A percentile compares a stretch with the other conserved stretches of the same genome.
Evolutionary conservation across 1,284 basidiomycete species (phyloP).

Genomic region (Cryptococcus deneoformans): DNA sequence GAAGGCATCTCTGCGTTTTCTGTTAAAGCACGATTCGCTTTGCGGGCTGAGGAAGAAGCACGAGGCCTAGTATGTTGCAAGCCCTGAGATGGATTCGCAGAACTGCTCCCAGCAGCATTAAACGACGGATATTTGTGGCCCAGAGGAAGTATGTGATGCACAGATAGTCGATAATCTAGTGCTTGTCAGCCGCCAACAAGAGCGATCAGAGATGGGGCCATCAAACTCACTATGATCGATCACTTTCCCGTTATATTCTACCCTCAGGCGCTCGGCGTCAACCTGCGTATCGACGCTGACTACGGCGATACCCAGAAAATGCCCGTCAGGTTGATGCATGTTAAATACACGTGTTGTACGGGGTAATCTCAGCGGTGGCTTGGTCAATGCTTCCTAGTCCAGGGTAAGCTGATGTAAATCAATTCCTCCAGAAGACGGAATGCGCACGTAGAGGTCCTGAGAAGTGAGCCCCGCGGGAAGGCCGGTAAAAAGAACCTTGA

Average conservation of each 20-base stretch:
- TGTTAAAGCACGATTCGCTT: neutral
- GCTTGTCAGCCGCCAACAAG: neutral
- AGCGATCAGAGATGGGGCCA: too few species aligned
- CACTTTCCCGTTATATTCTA: neutral
- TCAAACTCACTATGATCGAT: conserved; percentile 1
- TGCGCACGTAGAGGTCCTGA: neutral
- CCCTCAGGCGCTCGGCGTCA: neutral
- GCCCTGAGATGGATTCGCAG: neutral
- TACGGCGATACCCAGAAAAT: conserved; percentile 12
- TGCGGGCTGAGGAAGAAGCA: neutral
- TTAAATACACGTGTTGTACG: conserved; percentile 3
- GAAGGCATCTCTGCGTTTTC: too few species aligned
- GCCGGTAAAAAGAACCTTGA: neutral
- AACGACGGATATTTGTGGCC: neutral
- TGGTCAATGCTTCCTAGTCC: neutral
- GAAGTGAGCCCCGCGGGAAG: neutral
- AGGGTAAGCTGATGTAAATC: neutral
- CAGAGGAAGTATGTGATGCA: neutral
- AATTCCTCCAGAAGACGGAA: neutral
- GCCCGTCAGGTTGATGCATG: conserved; percentile 9
- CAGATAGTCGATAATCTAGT: neutral
- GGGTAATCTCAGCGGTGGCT: neutral
- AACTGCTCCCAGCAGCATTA: neutral
- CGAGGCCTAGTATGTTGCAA: neutral
- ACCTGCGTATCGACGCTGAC: neutral